phyloP scores from a whole-genome alignment of 768 basidiomycete species.

The Boletus coccyginus region DNA sequence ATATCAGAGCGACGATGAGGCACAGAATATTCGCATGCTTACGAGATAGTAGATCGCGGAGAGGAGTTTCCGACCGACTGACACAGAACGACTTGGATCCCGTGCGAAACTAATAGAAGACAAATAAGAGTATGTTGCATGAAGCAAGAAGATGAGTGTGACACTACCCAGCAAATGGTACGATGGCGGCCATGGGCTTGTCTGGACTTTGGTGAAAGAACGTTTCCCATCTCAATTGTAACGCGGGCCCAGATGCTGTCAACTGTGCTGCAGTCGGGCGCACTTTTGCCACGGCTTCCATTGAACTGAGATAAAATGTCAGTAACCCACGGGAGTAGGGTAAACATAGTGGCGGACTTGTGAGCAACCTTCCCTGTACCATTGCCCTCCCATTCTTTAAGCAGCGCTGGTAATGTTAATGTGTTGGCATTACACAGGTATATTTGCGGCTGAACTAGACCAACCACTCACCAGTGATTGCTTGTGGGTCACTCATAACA shows the following conservation, averaged over 20 bases:
- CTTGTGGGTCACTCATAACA: too few species aligned
- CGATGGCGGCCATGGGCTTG: slow-evolving; percentile 51
- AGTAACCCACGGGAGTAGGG: not conserved
- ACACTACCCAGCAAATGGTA: slow-evolving; percentile 39
- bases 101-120: slow-evolving; percentile 23
- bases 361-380: slow-evolving; percentile 51
- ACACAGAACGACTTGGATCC: slow-evolving; percentile 6
- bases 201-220: slow-evolving; percentile 40
- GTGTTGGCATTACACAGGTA: not conserved
- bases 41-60: slow-evolving; percentile 34
- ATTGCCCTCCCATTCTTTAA: slow-evolving; percentile 31
- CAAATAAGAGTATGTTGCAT: not conserved
- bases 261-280: slow-evolving; percentile 50
- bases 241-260: slow-evolving; percentile 42
- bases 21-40: not conserved
- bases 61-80: slow-evolving; percentile 27
- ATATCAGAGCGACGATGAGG: not conserved
- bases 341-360: slow-evolving; percentile 39
- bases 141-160: not conserved
- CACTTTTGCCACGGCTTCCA: slow-evolving; percentile 54
- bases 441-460: too few species aligned
- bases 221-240: too few species aligned
- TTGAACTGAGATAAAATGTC: slow-evolving; percentile 35
- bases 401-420: slow-evolving; percentile 19
- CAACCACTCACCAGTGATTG: too few species aligned